Evolutionary conservation across 371 early-diverging fungal genomes (phyloP), one percentile per base, ranked within the genome.

Genomic region (Polyrhizophydium stewartii): DNA sequence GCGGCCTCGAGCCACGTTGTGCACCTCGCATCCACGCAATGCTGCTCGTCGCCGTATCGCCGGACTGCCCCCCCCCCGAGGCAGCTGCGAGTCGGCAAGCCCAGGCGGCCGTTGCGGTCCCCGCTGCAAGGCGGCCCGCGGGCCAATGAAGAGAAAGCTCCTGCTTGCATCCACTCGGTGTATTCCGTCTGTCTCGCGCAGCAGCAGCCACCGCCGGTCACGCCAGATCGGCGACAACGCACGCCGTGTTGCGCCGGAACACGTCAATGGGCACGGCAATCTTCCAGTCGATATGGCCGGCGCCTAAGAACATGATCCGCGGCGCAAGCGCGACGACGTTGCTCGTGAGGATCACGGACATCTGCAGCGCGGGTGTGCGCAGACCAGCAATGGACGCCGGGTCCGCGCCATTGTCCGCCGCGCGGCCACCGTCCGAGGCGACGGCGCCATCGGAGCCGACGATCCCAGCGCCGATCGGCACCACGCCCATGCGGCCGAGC

Each of bases 231-330:
- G 33, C 46, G 5, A 28, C 63, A 51, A 79, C 79, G 64, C 71
- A 71, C 55, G 62, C 70, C 17, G 83, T 83, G 22, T 81, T 70
- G 55, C 81, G 81, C 81, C 72, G 83, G 10, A 81, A 84, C 21
- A 68, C 71, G 2, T 77, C 64, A 1, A 90, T 77, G 22, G 92
- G 88, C 45, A 92, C 59, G 7, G 86, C 86, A 13, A 92, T 65
- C 67, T 94, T 94, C 89, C 89, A 93, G 66, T 94, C 93, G 10
- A 87, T 73, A 71, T 93, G 90, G 0, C 95, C 95, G 33, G 89
- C 92, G 27, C 94, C 94, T n/a, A 93, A 73, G 64, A 78, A 92
- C 21, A 92, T 66, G 2, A 93, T 76, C 3, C 28, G 22, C 28
- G 7, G 49, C 16, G 7, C 60, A 21, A 90, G 70, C 41, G 75